These are phyloP conservation scores for Phytophthora melonis DNA, from an alignment of 352 stramenopile species.

Conservation along the genomic window DNA sequence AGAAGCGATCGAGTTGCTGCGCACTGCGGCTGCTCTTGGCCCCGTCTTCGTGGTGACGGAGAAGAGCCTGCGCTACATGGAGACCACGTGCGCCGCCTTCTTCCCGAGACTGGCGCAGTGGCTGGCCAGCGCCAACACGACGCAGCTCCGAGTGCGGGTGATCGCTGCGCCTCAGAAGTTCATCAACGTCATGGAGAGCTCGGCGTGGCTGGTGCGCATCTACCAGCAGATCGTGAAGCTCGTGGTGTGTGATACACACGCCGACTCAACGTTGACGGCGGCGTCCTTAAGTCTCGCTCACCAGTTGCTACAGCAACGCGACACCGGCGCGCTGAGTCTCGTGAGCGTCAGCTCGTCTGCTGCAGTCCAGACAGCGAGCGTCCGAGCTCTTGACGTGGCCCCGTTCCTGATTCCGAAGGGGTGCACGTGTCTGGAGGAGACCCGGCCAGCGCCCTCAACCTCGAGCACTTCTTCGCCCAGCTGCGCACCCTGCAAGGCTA, in stretches of 20 bases:
- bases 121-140: conserved; percentile 36
- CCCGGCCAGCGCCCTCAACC: conserved; percentile 27
- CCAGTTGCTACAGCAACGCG: conserved; percentile 31
- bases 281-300: conserved; percentile 7
- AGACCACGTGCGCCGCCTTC: conserved; percentile 53
- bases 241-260: conserved; percentile 30
- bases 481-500: conserved; percentile 65
- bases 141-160: conserved; percentile 45
- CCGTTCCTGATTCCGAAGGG: conserved; percentile 58
- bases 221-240: conserved; percentile 54
- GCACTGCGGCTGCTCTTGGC: conserved; percentile 43
- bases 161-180: conserved; percentile 57
- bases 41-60: conserved; percentile 66
- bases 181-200: conserved; percentile 40
- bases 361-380: conserved; percentile 41
- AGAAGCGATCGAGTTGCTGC: conserved; percentile 59
- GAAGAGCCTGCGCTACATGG: conserved; percentile 58
- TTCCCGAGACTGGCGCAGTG: conserved; percentile 62
- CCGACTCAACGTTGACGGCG: conserved; percentile 9
- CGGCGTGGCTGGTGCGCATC: conserved; percentile 52
- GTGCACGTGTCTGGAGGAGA: conserved; percentile 36
- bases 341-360: conserved; percentile 49
- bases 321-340: conserved; percentile 52
- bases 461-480: conserved; percentile 73
- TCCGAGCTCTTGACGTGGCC: conserved; percentile 44